Evolutionary conservation across 208 protist species (phyloP).

Genomic region (Leptomonas seymouri): DNA sequence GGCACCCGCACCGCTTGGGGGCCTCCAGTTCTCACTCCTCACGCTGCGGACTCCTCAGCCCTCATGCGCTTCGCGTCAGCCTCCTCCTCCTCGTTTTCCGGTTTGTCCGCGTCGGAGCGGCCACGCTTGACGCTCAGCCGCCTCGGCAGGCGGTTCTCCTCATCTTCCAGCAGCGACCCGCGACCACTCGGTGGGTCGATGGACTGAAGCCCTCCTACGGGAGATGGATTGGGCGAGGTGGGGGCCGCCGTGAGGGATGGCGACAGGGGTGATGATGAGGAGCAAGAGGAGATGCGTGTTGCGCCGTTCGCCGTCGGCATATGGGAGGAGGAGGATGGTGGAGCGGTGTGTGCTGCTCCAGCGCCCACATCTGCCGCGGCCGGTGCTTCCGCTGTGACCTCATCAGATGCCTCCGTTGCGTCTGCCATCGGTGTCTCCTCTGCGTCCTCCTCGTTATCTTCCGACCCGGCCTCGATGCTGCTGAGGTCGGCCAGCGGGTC

Average conservation of each 20-base stretch:
- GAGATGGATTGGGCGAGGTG: neutral
- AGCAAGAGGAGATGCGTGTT: neutral
- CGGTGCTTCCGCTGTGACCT: neutral
- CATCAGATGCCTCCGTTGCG: neutral
- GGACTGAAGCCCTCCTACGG: slow-evolving; percentile 2
- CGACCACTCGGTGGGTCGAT: slow-evolving; percentile 22
- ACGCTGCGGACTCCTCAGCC: slow-evolving; percentile 15
- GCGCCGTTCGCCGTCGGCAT: neutral
- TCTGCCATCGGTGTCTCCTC: slow-evolving; percentile 5
- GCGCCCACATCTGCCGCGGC: neutral
- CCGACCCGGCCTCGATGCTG: slow-evolving; percentile 19
- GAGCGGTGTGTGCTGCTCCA: neutral
- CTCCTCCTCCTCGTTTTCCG: slow-evolving; percentile 24
- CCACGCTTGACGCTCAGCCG: slow-evolving; percentile 22
- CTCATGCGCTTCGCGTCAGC: slow-evolving; percentile 18
- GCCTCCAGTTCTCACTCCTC: neutral
- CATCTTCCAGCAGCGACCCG: slow-evolving; percentile 27
- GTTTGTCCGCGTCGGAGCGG: slow-evolving; percentile 13
- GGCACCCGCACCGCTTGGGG: neutral
- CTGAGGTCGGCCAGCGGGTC: slow-evolving; percentile 27
- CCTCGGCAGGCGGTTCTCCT: slow-evolving; percentile 31
- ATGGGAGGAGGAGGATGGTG: neutral
- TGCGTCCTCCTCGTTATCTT: slow-evolving; percentile 16
- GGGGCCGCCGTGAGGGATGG: slow-evolving; percentile 17
- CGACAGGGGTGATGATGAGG: neutral